A percentile compares a stretch with the other conserved stretches of the same genome.
phyloP scores from a whole-genome alignment of 257 asterid species.

The Leptodermis oblonga region DNA sequence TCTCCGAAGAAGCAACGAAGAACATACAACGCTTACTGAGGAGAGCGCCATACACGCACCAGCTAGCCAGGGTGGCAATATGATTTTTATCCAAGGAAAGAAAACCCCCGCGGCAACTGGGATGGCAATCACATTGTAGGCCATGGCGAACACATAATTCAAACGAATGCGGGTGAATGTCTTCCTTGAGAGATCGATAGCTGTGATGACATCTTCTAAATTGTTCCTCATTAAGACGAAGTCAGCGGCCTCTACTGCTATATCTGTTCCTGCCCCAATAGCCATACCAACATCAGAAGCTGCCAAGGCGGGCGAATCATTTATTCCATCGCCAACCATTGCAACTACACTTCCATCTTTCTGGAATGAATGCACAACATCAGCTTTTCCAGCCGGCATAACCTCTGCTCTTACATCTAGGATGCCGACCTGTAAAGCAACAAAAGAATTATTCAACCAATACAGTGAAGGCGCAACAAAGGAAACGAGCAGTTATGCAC shows the following conservation, averaged over 20 bases:
- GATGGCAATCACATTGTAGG: constrained; percentile 78
- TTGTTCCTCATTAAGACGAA: constrained; percentile 86
- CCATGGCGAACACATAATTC: constrained; percentile 84
- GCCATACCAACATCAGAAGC: constrained; percentile 99
- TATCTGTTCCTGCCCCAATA: constrained; percentile 97
- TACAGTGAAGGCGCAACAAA: neutral
- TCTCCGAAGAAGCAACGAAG: constrained; percentile 85
- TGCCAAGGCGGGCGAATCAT: constrained; percentile 96
- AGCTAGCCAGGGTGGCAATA: constrained; percentile 96
- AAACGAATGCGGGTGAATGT: constrained; percentile 68
- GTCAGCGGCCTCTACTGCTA: constrained; percentile 97
- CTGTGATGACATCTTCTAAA: constrained; percentile 94
- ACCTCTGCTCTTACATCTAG: constrained; percentile 93
- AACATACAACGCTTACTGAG: constrained; percentile 91
- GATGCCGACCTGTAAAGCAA: constrained; percentile 71
- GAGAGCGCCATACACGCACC: constrained; percentile 99
- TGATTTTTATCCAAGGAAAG: constrained; percentile 59
- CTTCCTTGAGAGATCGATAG: constrained; percentile 90
- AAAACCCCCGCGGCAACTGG: constrained; percentile 89
- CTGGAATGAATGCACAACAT: constrained; percentile 73
- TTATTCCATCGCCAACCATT: constrained; percentile 98
- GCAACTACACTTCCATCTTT: constrained; percentile 80
- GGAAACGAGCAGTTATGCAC: neutral
- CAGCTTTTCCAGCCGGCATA: constrained; percentile 99
- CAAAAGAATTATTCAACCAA: constrained; percentile 1